Percentiles rank a stretch among this genome's conserved stretches.
Evolutionary conservation across 1,284 basidiomycete genomes (phyloP).

Genomic region (Erythrobasidium hasegawianum): DNA sequence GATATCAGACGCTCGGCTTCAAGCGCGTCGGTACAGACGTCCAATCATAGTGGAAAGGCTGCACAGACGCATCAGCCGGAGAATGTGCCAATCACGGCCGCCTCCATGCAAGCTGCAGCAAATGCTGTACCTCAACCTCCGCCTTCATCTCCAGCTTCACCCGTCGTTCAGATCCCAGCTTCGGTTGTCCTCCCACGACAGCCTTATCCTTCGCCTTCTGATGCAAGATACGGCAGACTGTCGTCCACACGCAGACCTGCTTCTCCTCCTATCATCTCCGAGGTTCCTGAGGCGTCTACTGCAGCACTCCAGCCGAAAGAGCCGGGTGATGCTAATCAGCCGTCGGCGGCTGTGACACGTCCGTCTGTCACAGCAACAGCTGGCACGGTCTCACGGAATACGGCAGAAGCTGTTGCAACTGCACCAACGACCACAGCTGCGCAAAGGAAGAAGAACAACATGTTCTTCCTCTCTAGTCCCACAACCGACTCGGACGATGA

Average conservation of each 20-base stretch:
- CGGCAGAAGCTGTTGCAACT: slow-evolving; percentile 1
- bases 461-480: slow-evolving; percentile 44
- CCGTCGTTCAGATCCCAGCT: slow-evolving; percentile 7
- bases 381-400: too few relatives aligned
- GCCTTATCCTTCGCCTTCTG: slow-evolving; percentile 21
- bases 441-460: slow-evolving; percentile 37
- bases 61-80: neutral
- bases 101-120: slow-evolving; percentile 9
- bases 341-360: neutral
- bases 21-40: too few relatives aligned
- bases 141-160: slow-evolving; percentile 31
- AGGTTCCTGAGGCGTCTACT: neutral
- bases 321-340: slow-evolving; percentile 5
- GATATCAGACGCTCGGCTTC: too few relatives aligned
- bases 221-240: slow-evolving; percentile 8
- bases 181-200: slow-evolving; percentile 26
- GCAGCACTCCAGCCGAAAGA: neutral
- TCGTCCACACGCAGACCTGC: slow-evolving; percentile 10
- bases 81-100: neutral
- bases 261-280: slow-evolving; percentile 12
- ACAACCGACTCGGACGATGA: slow-evolving; percentile 42
- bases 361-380: neutral
- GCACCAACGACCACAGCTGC: neutral
- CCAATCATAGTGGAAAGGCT: neutral
- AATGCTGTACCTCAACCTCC: slow-evolving; percentile 21